phyloP scores from a whole-genome alignment of 371 early-diverging fungal genomes.

The Syncephalis fuscata region DNA sequence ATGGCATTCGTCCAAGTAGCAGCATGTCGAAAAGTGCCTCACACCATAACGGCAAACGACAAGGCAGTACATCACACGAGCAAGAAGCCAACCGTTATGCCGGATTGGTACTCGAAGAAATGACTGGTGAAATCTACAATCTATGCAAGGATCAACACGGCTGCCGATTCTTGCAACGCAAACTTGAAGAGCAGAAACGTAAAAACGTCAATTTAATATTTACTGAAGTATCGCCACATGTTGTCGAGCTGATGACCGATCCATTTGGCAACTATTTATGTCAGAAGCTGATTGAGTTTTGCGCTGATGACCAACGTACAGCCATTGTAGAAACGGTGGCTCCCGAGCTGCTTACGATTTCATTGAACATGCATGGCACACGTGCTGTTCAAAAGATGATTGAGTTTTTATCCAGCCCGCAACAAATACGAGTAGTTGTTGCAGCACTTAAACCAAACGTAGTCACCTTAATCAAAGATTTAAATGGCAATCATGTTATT shows the following conservation, averaged over 20 bases:
- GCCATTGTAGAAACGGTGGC: slow-evolving; percentile 51
- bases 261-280: slow-evolving; percentile 88
- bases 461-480: slow-evolving; percentile 77
- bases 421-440: slow-evolving; percentile 52
- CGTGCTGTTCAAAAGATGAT: slow-evolving; percentile 92
- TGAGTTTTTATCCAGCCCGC: slow-evolving; percentile 48
- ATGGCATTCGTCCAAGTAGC: too few species aligned
- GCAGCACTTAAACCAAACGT: slow-evolving; percentile 57
- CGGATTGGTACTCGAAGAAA: not conserved
- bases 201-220: slow-evolving; percentile 43
- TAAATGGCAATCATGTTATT: slow-evolving; percentile 97
- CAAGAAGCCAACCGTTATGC: too few species aligned
- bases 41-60: too few species aligned
- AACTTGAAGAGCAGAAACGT: slow-evolving; percentile 57
- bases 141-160: slow-evolving; percentile 85
- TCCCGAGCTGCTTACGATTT: slow-evolving; percentile 56
- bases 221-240: slow-evolving; percentile 49
- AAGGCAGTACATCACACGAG: too few species aligned
- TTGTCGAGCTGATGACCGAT: slow-evolving; percentile 48
- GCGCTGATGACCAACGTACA: slow-evolving; percentile 53
- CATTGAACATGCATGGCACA: slow-evolving; percentile 93
- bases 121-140: slow-evolving; percentile 32
- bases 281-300: slow-evolving; percentile 72
- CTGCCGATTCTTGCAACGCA: slow-evolving; percentile 73
- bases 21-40: too few species aligned